These are phyloP conservation scores for Grosmannia serpens DNA, from an alignment of 2,329 filamentous ascomycete species.

Conservation along the genomic window DNA sequence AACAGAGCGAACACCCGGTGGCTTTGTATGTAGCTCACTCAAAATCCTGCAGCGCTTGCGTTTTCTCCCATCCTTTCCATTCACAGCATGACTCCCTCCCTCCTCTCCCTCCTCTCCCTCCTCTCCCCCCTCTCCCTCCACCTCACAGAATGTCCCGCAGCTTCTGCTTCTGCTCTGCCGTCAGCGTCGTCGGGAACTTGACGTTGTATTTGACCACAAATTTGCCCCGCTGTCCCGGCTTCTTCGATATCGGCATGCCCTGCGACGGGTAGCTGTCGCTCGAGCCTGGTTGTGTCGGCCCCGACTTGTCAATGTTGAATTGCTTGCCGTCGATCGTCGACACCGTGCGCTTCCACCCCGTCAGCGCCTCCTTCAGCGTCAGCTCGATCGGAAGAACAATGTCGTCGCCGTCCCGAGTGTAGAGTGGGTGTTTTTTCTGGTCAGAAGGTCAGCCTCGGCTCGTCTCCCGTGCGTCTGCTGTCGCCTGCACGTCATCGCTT, in stretches of 20 bases:
- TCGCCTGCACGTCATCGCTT: slow-evolving; percentile 24
- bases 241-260: slow-evolving; percentile 95
- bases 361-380: slow-evolving; percentile 84
- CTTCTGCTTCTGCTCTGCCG: slow-evolving; percentile 64
- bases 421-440: slow-evolving; percentile 77
- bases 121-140: background rate
- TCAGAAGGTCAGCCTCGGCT: too few relatives aligned
- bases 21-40: background rate
- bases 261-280: slow-evolving; percentile 70
- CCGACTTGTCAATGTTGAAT: slow-evolving; percentile 64
- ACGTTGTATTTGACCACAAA: slow-evolving; percentile 87
- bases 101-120: too few relatives aligned
- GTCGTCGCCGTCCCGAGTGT: slow-evolving; percentile 80
- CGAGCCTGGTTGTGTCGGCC: slow-evolving; percentile 76
- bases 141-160: slow-evolving; percentile 64
- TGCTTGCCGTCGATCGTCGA: slow-evolving; percentile 88
- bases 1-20: background rate
- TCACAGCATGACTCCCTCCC: too few relatives aligned
- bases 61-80: background rate
- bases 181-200: slow-evolving; percentile 75
- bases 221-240: slow-evolving; percentile 71
- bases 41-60: background rate
- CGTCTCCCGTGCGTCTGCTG: too few relatives aligned
- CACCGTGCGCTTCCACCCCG: slow-evolving; percentile 86
- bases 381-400: slow-evolving; percentile 69